Base-by-base conservation (phyloP, 352 stramenopile genomes). In the Globisporangium sylvaticum region DNA sequence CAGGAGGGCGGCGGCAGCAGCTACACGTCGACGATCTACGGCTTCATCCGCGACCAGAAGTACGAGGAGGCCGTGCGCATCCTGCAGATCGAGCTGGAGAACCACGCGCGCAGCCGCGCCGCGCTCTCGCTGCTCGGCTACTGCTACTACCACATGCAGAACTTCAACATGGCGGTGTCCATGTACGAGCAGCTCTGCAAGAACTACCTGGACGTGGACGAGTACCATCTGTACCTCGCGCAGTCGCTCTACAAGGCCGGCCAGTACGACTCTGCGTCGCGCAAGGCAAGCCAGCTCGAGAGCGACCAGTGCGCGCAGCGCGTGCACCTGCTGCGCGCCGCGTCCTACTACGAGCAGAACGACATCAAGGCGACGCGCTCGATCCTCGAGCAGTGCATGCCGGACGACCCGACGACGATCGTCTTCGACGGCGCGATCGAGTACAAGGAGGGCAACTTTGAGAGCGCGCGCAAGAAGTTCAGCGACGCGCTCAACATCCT, bases 331-430 rank as follows among this genome's bases (percentile, higher is more conserved):
- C 80, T 98, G 39, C 87, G 96, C 68, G 91, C 92, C 1, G 84
- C 93, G 10, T 93, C 97, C 20, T 98, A 98, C 81, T 98, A 98
- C 78, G 95, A 98, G 72, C 88, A 98, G 72, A 97, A 98, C 76
- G 94, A 98, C 60, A 80, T 98, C 50, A 85, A 85, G 34, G 90
- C 82, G 20, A 98, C 91, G 65, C 92, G 92, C 0, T 93, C 88
- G 12, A 87, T 97, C 34, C 73, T 98, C 5, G 93, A 98, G 67
- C 81, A 97, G 72, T 98, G 95, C 78, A 79, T 96, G 25, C 71
- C 80, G 4, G 91, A 98, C 67, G 92, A 98, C 64, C 94, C 94
- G 14, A 96, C 97, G 27, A 97, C 92, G 24, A 90, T 92, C 52
- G 84, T 94, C 4, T 94, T 94, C 61, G 84, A 93, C 27, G 84